phyloP scores from a whole-genome alignment of 805 yeast genomes.

The Hanseniaspora vineae region DNA sequence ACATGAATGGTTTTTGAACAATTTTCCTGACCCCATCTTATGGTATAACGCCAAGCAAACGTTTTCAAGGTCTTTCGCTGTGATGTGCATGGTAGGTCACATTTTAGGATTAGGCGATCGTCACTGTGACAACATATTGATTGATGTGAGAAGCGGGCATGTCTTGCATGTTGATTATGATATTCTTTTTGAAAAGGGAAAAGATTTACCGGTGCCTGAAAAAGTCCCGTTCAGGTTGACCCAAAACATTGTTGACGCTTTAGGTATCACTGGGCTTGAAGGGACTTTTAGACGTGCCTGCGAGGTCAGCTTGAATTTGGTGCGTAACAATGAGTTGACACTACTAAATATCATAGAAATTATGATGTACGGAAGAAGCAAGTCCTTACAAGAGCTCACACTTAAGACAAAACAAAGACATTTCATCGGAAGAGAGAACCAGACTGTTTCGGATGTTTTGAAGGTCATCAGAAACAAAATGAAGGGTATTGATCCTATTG shows the following conservation, averaged over 20 bases:
- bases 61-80: constrained; percentile 74
- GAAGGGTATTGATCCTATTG: constrained; percentile 69
- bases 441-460: constrained; percentile 53
- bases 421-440: constrained; percentile 28
- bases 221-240: constrained; percentile 90
- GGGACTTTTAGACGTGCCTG: constrained; percentile 79
- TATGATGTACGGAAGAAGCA: constrained; percentile 70
- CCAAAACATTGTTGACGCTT: constrained; percentile 75
- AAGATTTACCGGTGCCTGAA: constrained; percentile 72
- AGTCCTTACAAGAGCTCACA: constrained; percentile 3
- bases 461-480: constrained; percentile 64
- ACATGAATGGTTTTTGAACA: constrained; percentile 77
- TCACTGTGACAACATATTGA: constrained; percentile 82
- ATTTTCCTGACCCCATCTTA: constrained; percentile 74
- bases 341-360: constrained; percentile 87
- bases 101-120: constrained; percentile 92
- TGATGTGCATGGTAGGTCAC: constrained; percentile 95
- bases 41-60: constrained; percentile 76
- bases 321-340: constrained; percentile 69
- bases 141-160: constrained; percentile 62
- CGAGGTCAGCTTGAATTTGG: constrained; percentile 64
- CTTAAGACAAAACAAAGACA: constrained; percentile 15
- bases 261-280: constrained; percentile 79
- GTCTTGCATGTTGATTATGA: constrained; percentile 93
- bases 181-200: constrained; percentile 79